Base-by-base conservation (phyloP, 225 moss, liverwort and hornwort species). In the Asterella californica region DNA sequence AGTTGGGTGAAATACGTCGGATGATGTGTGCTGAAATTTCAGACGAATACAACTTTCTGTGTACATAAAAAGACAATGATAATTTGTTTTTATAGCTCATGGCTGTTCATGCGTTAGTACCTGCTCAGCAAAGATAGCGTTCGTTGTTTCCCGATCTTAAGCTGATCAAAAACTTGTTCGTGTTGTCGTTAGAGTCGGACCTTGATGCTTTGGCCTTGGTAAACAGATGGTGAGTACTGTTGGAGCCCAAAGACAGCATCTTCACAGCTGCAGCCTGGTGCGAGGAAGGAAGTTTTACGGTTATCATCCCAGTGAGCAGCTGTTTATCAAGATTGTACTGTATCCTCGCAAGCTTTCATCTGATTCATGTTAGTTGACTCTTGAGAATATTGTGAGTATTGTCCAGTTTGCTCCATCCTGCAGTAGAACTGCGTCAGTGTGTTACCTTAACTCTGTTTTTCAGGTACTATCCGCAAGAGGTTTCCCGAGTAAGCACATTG, bases 241-340 rank as follows among this genome's bases (percentile, higher is more conserved):
- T 38, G 93, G 84, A 68, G 90, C 91, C 69, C 95, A 95, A 87
- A 92, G 94, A 82, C 95, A 99, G 82, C 99, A 95, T 87, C 91
- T 99, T 37, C 95, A 95, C 80, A 91, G 91, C 76, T 99, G 99
- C 84, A 99, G 95, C 92, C 79, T 99, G 72, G 99, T 99, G 76
- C 92, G 86, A 79, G 92, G 90, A 37, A 89, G 84, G 64, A 92
- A 91, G 69, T 99, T 87, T 80, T 99, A 95, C 80, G 95, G 99
- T 42, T 94, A 90, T 80, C 83, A 91, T 82, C 93, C 95, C 30
- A 88, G 85, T 73, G 99, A 99, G 79, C 93, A 93, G 84, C 83
- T 99, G 45, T 99, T 95, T 64, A 85, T 99, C 85, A 99, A 99
- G 77, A 92, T 99, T 87, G 93, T 95, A 9, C 77, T 99, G 93